Conservation (phyloP, 768 basidiomycete species). For the Lyophyllum shimeji region DNA sequence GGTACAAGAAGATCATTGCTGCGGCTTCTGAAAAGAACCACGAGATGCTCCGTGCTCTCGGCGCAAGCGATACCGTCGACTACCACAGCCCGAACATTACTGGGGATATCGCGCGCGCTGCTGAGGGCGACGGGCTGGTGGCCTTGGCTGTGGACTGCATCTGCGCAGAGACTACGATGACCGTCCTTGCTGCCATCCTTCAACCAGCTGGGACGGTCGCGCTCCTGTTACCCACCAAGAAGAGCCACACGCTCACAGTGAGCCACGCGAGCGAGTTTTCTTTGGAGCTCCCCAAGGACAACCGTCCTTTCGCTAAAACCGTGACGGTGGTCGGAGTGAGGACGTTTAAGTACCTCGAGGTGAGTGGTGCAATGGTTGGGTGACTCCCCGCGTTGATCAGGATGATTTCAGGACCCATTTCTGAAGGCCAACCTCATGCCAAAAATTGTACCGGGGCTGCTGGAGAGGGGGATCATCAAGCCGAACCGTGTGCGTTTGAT, state of each 20-base stretch:
- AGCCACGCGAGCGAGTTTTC: slow-evolving; percentile 27
- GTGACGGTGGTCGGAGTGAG: slow-evolving; percentile 37
- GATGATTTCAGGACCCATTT: neutral
- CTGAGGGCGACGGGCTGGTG: slow-evolving; percentile 25
- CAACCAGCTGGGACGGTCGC: slow-evolving; percentile 39
- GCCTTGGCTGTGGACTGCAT: slow-evolving; percentile 34
- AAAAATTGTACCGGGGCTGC: slow-evolving; percentile 42
- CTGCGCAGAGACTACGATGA: slow-evolving; percentile 32
- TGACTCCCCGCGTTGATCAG: neutral
- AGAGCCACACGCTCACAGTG: slow-evolving; percentile 35
- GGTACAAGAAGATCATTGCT: slow-evolving; percentile 37
- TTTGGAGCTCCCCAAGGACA: slow-evolving; percentile 31
- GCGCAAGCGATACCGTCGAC: slow-evolving; percentile 35
- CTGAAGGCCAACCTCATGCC: slow-evolving; percentile 45
- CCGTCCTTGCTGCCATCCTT: slow-evolving; percentile 34
- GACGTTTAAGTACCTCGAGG: slow-evolving; percentile 42
- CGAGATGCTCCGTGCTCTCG: slow-evolving; percentile 23
- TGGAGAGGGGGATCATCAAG: slow-evolving; percentile 36
- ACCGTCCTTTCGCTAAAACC: slow-evolving; percentile 36
- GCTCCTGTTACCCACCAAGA: slow-evolving; percentile 46
- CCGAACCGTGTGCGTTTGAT: slow-evolving; percentile 41
- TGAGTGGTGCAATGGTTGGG: slow-evolving; percentile 18
- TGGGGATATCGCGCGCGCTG: slow-evolving; percentile 26
- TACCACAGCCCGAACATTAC: slow-evolving; percentile 30
- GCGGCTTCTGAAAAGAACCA: slow-evolving; percentile 33